These are phyloP conservation scores for Phalaenopsis equestris DNA, from an alignment of 106 monocot species.

Conservation along the genomic window DNA sequence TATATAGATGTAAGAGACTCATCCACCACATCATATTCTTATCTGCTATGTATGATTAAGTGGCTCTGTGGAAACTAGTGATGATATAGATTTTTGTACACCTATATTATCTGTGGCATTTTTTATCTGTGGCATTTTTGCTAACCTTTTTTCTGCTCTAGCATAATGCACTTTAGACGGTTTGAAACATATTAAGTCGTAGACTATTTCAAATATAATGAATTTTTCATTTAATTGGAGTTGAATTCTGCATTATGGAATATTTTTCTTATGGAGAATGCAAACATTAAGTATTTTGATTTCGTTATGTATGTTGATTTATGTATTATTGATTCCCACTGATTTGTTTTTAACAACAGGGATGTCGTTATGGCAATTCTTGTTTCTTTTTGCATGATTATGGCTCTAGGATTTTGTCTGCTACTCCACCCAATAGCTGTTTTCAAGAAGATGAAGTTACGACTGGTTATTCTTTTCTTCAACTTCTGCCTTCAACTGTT, in stretches of 20 bases:
- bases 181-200: neutral
- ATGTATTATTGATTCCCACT: neutral
- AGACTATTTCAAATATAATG: neutral
- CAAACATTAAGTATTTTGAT: neutral
- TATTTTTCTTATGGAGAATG: neutral
- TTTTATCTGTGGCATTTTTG: neutral
- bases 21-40: no score
- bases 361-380: slow-evolving; percentile 63
- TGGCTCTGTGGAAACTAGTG: no score
- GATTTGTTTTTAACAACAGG: slow-evolving; percentile 26
- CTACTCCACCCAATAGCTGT: slow-evolving; percentile 9
- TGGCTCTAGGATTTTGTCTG: slow-evolving; percentile 4
- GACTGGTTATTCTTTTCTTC: slow-evolving; percentile 26
- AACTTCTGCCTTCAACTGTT: slow-evolving; percentile 18
- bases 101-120: neutral
- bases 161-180: neutral
- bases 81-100: no score
- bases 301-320: neutral
- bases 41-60: no score
- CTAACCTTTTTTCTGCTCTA: neutral
- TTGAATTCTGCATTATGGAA: neutral
- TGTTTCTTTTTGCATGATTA: slow-evolving; percentile 56
- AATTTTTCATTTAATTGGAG: neutral
- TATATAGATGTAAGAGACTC: no score
- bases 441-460: slow-evolving; percentile 33